phyloP scores from a whole-genome alignment of 108 stramenopile species.

The Skeletonema potamos region DNA sequence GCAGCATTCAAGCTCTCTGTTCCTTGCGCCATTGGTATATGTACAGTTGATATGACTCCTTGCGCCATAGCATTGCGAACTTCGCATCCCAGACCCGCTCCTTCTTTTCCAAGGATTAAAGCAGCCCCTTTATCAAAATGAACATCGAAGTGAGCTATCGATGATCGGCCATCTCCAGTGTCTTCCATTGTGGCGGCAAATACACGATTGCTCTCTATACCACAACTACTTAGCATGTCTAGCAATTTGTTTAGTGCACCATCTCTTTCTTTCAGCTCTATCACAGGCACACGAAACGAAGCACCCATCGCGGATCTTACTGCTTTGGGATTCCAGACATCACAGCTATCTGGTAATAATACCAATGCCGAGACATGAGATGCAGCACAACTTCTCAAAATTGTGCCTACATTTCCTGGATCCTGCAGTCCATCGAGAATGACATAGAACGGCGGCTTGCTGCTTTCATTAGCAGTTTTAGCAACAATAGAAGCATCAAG shows the following conservation, averaged over 20 bases:
- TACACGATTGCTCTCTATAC: constrained; percentile 37
- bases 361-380: constrained; percentile 64
- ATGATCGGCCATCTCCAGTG: constrained; percentile 29
- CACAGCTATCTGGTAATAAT: constrained; percentile 73
- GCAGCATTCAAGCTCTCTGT: constrained; percentile 89
- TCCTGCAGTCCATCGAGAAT: constrained; percentile 86
- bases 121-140: constrained; percentile 49
- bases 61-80: constrained; percentile 54
- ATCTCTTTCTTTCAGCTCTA: constrained; percentile 15
- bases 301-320: constrained; percentile 82
- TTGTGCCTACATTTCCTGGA: constrained; percentile 87
- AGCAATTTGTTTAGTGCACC: constrained; percentile 19
- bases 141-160: constrained; percentile 55
- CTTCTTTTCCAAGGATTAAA: constrained; percentile 82
- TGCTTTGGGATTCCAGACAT: constrained; percentile 87
- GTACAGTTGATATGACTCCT: constrained; percentile 57
- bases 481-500: background rate
- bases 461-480: background rate
- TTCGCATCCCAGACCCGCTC: constrained; percentile 59
- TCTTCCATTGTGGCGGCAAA: constrained; percentile 80
- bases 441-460: constrained; percentile 54
- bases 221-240: constrained; percentile 37
- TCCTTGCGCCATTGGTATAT: constrained; percentile 81
- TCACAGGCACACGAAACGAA: constrained; percentile 77
- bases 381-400: constrained; percentile 72